phyloP scores from a whole-genome alignment of 2,329 filamentous ascomycete genomes.

The Metarhizium sp. region DNA sequence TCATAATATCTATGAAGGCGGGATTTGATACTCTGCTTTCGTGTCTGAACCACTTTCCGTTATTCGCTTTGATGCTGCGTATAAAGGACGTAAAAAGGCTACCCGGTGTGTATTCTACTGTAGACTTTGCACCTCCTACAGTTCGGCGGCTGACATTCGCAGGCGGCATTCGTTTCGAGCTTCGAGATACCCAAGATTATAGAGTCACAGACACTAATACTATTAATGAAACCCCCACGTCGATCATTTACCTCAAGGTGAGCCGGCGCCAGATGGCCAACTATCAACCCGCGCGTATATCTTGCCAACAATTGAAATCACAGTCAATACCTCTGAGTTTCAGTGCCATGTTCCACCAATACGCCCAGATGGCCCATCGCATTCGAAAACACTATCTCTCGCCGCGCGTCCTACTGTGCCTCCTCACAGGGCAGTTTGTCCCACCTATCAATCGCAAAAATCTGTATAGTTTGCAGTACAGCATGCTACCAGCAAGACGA shows the following conservation, averaged over 20 bases:
- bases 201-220: slow-evolving; percentile 29
- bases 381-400: slow-evolving; percentile 94
- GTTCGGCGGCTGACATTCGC: slow-evolving; percentile 6
- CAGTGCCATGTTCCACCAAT: slow-evolving; percentile 92
- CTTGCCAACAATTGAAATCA: background rate
- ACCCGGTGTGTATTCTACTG: slow-evolving; percentile 49
- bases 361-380: slow-evolving; percentile 86
- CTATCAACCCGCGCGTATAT: background rate
- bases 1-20: slow-evolving; percentile 88
- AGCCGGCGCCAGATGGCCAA: slow-evolving; percentile 6
- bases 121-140: background rate
- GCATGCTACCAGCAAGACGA: slow-evolving; percentile 81
- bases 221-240: slow-evolving; percentile 50
- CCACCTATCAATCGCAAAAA: slow-evolving; percentile 92
- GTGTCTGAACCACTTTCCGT: slow-evolving; percentile 91
- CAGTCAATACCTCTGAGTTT: slow-evolving; percentile 84
- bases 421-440: slow-evolving; percentile 84
- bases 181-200: slow-evolving; percentile 60
- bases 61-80: slow-evolving; percentile 93
- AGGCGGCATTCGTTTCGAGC: slow-evolving; percentile 75
- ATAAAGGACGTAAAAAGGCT: slow-evolving; percentile 86
- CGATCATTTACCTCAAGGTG: slow-evolving; percentile 82
- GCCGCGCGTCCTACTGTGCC: slow-evolving; percentile 75
- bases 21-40: slow-evolving; percentile 84
- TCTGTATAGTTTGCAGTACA: slow-evolving; percentile 93